These are phyloP conservation scores for Fusarium sp. DNA, from an alignment of 2,329 filamentous ascomycete species.

Conservation along the genomic window DNA sequence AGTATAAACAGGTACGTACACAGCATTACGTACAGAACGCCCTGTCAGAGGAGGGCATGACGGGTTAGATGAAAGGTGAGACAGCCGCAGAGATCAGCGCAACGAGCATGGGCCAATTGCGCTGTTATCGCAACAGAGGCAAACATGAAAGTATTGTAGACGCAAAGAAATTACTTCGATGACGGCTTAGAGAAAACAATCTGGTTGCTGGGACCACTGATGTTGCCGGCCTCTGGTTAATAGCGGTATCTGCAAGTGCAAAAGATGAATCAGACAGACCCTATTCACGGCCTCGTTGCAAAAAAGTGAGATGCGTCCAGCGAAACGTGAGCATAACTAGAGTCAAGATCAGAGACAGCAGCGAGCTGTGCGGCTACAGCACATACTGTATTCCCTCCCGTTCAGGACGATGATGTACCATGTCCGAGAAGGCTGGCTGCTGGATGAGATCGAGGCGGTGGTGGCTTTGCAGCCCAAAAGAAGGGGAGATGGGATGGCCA, in stretches of 20 bases:
- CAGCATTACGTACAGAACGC: neutral
- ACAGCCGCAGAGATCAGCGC: conserved; percentile 20
- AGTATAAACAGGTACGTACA: conserved; percentile 22
- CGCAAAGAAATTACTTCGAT: no score
- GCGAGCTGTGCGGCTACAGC: conserved; percentile 12
- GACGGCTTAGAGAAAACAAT: no score
- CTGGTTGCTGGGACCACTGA: no score
- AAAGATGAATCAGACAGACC: neutral
- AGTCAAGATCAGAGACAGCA: neutral
- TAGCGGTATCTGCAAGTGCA: neutral
- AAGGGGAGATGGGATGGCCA: conserved; percentile 26
- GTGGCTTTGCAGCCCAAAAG: conserved; percentile 18
- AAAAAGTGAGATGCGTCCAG: no score
- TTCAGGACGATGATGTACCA: conserved; percentile 15
- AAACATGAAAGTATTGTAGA: no score
- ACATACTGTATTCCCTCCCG: neutral
- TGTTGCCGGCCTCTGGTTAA: no score
- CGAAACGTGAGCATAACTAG: no score
- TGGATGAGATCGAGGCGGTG: conserved; percentile 27
- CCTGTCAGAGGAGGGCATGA: conserved; percentile 19
- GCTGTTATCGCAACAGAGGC: neutral
- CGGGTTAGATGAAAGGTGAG: conserved; percentile 27
- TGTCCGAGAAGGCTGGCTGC: conserved; percentile 13
- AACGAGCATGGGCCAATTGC: conserved; percentile 8
- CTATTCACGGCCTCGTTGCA: no score